phyloP scores from a whole-genome alignment of 2,329 filamentous ascomycete species.

The Diaporthe velutina region DNA sequence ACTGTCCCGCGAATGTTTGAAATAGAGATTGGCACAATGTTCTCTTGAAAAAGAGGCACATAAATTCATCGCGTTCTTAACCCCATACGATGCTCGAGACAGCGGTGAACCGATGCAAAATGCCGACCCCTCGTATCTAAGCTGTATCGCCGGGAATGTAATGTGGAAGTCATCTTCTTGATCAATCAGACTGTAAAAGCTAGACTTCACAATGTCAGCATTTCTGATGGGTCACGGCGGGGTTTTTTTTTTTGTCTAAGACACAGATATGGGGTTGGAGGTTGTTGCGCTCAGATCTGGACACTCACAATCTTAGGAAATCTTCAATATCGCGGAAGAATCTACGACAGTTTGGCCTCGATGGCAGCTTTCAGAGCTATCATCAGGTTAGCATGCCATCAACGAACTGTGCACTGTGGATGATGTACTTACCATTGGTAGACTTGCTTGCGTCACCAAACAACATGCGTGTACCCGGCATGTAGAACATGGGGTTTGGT shows the following conservation, averaged over 20 bases:
- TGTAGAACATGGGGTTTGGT: slow-evolving; percentile 93
- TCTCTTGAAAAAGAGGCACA: slow-evolving; percentile 1
- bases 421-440: slow-evolving; percentile 78
- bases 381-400: slow-evolving; percentile 43
- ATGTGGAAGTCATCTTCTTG: not conserved
- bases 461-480: slow-evolving; percentile 90
- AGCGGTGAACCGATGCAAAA: slow-evolving; percentile 25
- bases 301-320: not conserved
- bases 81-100: slow-evolving; percentile 18
- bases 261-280: too few species aligned
- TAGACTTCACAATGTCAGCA: not conserved
- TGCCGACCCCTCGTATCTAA: slow-evolving; percentile 16
- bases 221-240: too few species aligned
- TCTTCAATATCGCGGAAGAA: not conserved
- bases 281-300: not conserved
- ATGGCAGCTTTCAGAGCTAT: slow-evolving; percentile 57
- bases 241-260: too few species aligned
- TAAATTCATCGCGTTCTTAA: not conserved
- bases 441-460: slow-evolving; percentile 90
- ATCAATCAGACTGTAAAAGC: not conserved
- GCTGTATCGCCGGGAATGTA: slow-evolving; percentile 22
- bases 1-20: not conserved
- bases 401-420: not conserved
- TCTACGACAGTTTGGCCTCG: slow-evolving; percentile 44
- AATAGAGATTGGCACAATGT: not conserved